Percentiles rank a stretch among this genome's conserved stretches.
phyloP scores from a whole-genome alignment of 306 rosid genomes.

The Astragalus glycyphyllos region DNA sequence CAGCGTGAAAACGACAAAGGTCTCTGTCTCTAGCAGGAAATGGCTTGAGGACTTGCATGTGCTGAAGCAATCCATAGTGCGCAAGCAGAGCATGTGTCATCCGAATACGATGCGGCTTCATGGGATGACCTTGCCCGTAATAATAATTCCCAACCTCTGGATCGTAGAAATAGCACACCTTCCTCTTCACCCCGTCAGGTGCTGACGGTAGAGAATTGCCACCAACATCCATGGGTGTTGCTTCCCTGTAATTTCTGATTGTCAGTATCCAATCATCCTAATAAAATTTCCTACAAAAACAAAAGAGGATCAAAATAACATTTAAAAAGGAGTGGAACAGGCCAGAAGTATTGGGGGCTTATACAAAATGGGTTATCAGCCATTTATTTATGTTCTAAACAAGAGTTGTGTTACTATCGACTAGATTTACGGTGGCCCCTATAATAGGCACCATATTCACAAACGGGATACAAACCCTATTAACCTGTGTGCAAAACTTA shows the following conservation, averaged over 20 bases:
- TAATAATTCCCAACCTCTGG: conserved; percentile 90
- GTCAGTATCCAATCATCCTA: too few species aligned
- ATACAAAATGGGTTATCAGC: too few species aligned
- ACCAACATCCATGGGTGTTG: conserved; percentile 60
- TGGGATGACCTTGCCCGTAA: conserved; percentile 94
- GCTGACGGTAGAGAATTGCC: conserved; percentile 81
- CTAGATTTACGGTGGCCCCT: too few species aligned
- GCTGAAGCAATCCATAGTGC: conserved; percentile 84
- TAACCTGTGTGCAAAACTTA: too few species aligned
- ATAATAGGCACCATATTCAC: too few species aligned
- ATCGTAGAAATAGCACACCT: conserved; percentile 81
- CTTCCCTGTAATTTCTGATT: neutral
- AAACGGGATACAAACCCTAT: too few species aligned
- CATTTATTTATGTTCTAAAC: too few species aligned
- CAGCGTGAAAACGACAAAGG: conserved; percentile 87
- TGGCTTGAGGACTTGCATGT: conserved; percentile 90
- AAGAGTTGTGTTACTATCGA: too few species aligned
- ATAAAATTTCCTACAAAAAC: too few species aligned
- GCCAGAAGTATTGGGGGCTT: too few species aligned
- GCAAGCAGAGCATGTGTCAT: conserved; percentile 94
- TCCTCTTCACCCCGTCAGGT: conserved; percentile 82
- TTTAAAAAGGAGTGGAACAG: too few species aligned
- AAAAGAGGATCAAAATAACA: too few species aligned
- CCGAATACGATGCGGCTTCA: conserved; percentile 90
- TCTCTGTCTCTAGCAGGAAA: conserved; percentile 88